A percentile compares a stretch with the other conserved stretches of the same genome.
These are phyloP conservation scores for Conidiobolus coronatus DNA, from an alignment of 371 early-diverging fungal species.

Conservation along the genomic window DNA sequence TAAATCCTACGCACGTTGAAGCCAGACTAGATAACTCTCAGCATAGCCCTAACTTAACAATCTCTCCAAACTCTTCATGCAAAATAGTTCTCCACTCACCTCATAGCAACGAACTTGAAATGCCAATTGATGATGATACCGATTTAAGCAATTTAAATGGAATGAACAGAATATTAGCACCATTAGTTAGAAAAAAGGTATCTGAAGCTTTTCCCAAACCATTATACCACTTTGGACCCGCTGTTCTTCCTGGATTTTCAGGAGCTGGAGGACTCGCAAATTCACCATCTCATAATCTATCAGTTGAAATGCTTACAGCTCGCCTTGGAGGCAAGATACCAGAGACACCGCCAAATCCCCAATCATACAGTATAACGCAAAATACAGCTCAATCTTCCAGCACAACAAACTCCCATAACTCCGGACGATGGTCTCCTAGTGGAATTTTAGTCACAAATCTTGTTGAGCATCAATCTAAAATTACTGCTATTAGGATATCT, in stretches of 20 bases:
- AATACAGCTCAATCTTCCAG: no score
- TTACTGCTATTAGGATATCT: constrained; percentile 47
- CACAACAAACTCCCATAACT: constrained; percentile 9
- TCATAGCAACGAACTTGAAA: no score
- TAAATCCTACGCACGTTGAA: no score
- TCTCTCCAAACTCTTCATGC: no score
- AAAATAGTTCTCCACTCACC: no score
- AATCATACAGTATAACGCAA: no score
- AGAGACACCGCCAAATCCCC: constrained; percentile 8
- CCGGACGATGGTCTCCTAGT: constrained; percentile 8
- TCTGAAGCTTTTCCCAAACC: not conserved
- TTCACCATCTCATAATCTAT: constrained; percentile 5
- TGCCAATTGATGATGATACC: no score
- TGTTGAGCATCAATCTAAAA: constrained; percentile 56
- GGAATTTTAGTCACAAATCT: constrained; percentile 56
- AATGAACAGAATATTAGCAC: no score
- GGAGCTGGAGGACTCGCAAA: no score
- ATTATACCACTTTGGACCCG: not conserved
- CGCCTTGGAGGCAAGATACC: constrained; percentile 3
- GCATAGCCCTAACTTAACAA: no score
- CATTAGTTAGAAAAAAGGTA: not conserved
- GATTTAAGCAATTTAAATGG: no score
- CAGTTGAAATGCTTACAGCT: constrained; percentile 14
- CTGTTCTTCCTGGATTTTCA: not conserved
- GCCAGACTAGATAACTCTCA: no score